Base-by-base conservation (phyloP, 1,284 basidiomycete genomes). In the Xerocomus nothofagi region DNA sequence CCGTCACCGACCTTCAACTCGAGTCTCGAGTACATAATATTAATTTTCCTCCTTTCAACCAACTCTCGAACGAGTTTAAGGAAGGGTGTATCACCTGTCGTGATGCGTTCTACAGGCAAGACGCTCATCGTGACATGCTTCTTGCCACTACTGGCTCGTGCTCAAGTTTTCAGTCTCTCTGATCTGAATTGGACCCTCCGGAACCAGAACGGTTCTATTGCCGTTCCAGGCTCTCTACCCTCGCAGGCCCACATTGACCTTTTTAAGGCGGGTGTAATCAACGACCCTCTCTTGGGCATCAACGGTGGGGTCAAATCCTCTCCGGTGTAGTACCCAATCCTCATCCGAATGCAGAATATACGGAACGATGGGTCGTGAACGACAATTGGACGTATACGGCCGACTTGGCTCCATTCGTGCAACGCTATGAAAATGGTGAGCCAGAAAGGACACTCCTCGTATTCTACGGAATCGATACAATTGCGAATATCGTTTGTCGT, bases 341-440 rank as follows among this genome's bases (percentile, higher is more conserved):
- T 48, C 11, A 57, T 39, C 41, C 12, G 23, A 29, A 20, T 20
- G 20, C 46, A 81, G 79, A 84, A 51, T 81, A 77, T 51, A 77
- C 75, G 1, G 70, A 79, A 56, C 71, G 82, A 52, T 82, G 81
- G 81, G 71, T 84, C 37, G 72, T 74, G 17, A 68, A 78, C 36
- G 81, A 84, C 49, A 78, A 77, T 44, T 84, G 83, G 80, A 82
- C 79, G 0, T 83, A 82, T 57, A 81, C 78, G 0, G 80, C 81
- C 1, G 76, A 79, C 52, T 57, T 84, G 29, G 58, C 69, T 1
- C 76, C 79, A 5, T 71, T 80, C 43, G 61, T 68, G 34, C 47
- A 62, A 47, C 46, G 47, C 15, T 14, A 64, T 26, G 57, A 58
- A 21, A 34, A 61, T 29, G 43, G 57, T 14, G 32, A 56, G 7